phyloP scores from a whole-genome alignment of 2,329 filamentous ascomycete species.

The Canariomyces notabilis region DNA sequence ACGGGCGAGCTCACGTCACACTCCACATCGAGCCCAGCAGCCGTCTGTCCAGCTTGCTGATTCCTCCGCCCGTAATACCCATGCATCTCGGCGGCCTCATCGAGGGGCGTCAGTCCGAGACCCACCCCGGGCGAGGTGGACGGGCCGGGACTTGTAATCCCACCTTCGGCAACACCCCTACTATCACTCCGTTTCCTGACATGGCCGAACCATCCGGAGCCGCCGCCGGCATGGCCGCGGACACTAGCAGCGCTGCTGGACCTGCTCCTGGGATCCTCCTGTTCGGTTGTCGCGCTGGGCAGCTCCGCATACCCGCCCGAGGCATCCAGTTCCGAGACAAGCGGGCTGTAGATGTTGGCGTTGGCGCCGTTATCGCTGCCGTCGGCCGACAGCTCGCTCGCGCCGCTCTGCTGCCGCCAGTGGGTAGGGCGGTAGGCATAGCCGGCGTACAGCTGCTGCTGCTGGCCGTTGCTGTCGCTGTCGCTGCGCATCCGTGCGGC shows the following conservation, averaged over 20 bases:
- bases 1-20: conserved; percentile 16
- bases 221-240: too few species aligned
- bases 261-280: too few species aligned
- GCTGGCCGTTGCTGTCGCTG: conserved; percentile 35
- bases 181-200: conserved; percentile 29
- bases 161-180: conserved; percentile 20
- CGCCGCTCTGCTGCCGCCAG: conserved; percentile 39
- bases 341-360: conserved; percentile 17
- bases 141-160: too few species aligned
- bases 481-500: conserved; percentile 26
- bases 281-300: conserved; percentile 19
- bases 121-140: conserved; percentile 18
- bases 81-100: conserved; percentile 41
- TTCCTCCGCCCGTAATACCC: conserved; percentile 43
- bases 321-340: conserved; percentile 29
- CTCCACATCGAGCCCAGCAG: conserved; percentile 24
- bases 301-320: conserved; percentile 26
- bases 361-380: conserved; percentile 28
- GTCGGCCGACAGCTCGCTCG: conserved; percentile 38
- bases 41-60: conserved; percentile 39
- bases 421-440: conserved; percentile 31
- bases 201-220: conserved; percentile 22
- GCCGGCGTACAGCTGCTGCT: conserved; percentile 12
- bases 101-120: conserved; percentile 24
- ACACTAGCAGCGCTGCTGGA: too few species aligned